A percentile compares a stretch with the other conserved stretches of the same genome.
These are phyloP conservation scores for Phascolomyces articulosus DNA, from an alignment of 371 early-diverging fungal genomes.

Conservation along the genomic window DNA sequence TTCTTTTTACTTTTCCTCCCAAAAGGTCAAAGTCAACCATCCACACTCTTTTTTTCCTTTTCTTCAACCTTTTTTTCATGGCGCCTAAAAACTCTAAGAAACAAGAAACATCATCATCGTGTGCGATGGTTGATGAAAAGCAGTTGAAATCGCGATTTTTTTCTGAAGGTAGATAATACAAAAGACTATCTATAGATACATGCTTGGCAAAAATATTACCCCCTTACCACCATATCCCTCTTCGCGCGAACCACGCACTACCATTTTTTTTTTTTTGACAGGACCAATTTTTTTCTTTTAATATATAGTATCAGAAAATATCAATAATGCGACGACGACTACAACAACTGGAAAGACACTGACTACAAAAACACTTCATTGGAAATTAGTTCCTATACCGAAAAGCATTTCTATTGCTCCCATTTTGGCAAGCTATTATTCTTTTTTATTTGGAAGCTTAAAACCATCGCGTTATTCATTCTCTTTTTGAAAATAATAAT, in stretches of 20 bases:
- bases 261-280: background rate
- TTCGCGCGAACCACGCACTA: too few relatives aligned
- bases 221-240: too few relatives aligned
- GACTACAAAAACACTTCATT: background rate
- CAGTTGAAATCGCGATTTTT: conserved; percentile 20
- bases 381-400: conserved; percentile 2
- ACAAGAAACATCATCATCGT: conserved; percentile 10
- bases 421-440: background rate
- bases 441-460: background rate
- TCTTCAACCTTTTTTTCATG: conserved; percentile 5
- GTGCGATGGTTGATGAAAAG: conserved; percentile 9
- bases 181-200: too few relatives aligned
- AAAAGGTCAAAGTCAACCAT: too few relatives aligned
- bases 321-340: background rate
- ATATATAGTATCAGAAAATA: background rate
- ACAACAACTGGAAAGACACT: background rate
- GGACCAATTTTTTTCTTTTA: background rate
- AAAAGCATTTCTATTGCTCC: background rate
- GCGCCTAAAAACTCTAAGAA: conserved; percentile 13
- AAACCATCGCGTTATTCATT: background rate
- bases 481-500: too few relatives aligned
- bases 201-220: background rate
- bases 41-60: conserved; percentile 7
- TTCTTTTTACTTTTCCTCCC: background rate
- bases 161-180: conserved; percentile 4